Percentiles rank a stretch among this genome's conserved stretches.
Conservation (phyloP, 805 yeast genomes). For the Sugiyamaella smithiae region DNA sequence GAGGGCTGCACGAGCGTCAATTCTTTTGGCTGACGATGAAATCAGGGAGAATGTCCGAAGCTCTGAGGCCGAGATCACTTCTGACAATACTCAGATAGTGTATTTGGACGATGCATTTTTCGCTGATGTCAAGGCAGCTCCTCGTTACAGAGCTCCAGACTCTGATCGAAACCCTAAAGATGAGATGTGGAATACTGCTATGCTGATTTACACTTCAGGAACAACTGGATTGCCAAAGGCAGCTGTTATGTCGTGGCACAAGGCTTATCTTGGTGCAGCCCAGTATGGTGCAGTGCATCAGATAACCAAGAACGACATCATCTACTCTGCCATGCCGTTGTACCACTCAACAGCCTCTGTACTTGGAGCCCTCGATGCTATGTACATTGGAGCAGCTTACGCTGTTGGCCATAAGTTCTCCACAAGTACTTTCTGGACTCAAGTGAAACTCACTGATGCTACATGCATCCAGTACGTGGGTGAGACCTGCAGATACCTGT, state of each 20-base stretch:
- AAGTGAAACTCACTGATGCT: slow-evolving; percentile 65
- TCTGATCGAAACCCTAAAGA: slow-evolving; percentile 53
- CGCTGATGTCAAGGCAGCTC: slow-evolving; percentile 40
- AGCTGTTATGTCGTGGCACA: slow-evolving; percentile 90
- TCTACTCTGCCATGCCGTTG: slow-evolving; percentile 91
- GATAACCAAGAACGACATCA: slow-evolving; percentile 51
- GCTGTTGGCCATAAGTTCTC: slow-evolving; percentile 81
- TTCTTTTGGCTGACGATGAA: slow-evolving; percentile 73
- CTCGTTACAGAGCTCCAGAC: slow-evolving; percentile 50
- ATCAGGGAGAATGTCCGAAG: slow-evolving; percentile 52
- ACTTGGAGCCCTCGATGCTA: slow-evolving; percentile 74
- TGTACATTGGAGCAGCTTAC: slow-evolving; percentile 69
- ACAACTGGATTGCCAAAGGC: slow-evolving; percentile 95
- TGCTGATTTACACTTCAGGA: slow-evolving; percentile 86
- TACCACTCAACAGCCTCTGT: slow-evolving; percentile 94
- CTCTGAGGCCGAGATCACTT: slow-evolving; percentile 44
- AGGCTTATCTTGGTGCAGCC: slow-evolving; percentile 65
- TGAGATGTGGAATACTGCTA: slow-evolving; percentile 59
- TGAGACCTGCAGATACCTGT: slow-evolving; percentile 84
- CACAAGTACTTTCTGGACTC: slow-evolving; percentile 84
- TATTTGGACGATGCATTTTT: slow-evolving; percentile 46
- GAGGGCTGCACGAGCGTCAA: slow-evolving; percentile 58
- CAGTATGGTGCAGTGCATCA: slow-evolving; percentile 69
- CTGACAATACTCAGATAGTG: slow-evolving; percentile 21
- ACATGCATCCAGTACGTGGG: slow-evolving; percentile 93